Evolutionary conservation across 352 stramenopile species (phyloP), one percentile per base, ranked within the genome.

Genomic region (Pythium apleroticum): DNA sequence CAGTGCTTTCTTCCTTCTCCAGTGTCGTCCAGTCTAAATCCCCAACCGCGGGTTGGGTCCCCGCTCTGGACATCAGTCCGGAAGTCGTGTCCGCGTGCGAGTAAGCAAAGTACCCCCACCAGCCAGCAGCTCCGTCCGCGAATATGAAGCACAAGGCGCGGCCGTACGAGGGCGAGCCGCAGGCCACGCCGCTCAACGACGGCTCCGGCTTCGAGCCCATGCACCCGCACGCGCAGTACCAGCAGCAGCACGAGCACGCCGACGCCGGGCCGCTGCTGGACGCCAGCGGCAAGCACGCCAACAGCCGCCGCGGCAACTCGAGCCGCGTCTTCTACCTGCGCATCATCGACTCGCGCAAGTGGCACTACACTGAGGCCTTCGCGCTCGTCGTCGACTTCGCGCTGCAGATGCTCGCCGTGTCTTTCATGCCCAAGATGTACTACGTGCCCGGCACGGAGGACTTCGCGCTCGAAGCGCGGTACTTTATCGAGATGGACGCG

Each of bases 351-450:
- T 93, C 85, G 53, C 86, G 88, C 71, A 93, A 93, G 68, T 96
- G 88, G 85, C 88, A 96, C 67, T 95, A 96, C 72, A 84, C 78
- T 50, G 84, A 95, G 67, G 90, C 86, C 3, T 91, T 94, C 52
- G 79, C 81, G 62, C 77, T 94, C 24, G 93, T 93, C 57, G 62
- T 93, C 43, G 88, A 96, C 75, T 96, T 96, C 49, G 84, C 93
- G 50, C 78, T 88, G 45, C 88, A 96, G 70, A 71, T 96, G 37
- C 63, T 94, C 35, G 77, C 86, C 53, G 77, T 96, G 49, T 89
- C 88, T 41, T 96, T 96, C 59, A 78, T 80, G 25, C 78, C 84
- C 80, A 84, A 58, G 39, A 73, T 24, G 52, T 31, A 63, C 41
- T 73, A 80, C 28, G 90, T 90, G 19, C 19, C 41, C 12, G 17